These are phyloP conservation scores for Pseudocercospora musae DNA, from an alignment of 2,329 filamentous ascomycete genomes.

Conservation along the genomic window DNA sequence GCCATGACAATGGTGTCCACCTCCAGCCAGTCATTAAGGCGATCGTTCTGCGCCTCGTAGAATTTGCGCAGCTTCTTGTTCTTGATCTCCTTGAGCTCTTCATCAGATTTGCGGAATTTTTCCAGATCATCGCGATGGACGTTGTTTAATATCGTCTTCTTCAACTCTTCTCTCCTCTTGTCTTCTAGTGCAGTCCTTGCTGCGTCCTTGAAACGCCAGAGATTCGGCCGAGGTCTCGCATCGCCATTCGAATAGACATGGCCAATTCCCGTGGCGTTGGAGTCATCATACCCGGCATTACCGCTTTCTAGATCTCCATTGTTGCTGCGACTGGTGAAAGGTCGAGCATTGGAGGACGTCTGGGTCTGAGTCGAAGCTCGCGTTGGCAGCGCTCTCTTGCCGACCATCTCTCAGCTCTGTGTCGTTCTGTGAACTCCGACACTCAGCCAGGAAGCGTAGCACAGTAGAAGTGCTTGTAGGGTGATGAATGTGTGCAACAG, in stretches of 20 bases:
- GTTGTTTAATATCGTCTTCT: conserved; percentile 47
- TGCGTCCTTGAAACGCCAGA: conserved; percentile 48
- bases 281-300: conserved; percentile 5
- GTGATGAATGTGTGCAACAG: not conserved
- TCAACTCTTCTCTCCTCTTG: conserved; percentile 46
- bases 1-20: conserved; percentile 56
- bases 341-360: conserved; percentile 7
- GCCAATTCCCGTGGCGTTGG: conserved; percentile 14
- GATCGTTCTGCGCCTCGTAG: conserved; percentile 54
- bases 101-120: conserved; percentile 49
- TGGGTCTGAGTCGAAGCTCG: not conserved
- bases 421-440: not conserved
- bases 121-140: conserved; percentile 49
- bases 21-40: conserved; percentile 57
- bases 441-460: not conserved
- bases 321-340: conserved; percentile 8
- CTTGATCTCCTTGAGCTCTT: conserved; percentile 54
- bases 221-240: conserved; percentile 23
- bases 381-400: conserved; percentile 27
- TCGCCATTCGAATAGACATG: conserved; percentile 18
- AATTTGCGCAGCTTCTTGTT: conserved; percentile 53
- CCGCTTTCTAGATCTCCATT: conserved; percentile 21
- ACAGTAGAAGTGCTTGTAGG: not conserved
- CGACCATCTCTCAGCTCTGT: conserved; percentile 24
- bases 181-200: conserved; percentile 47